Evolutionary conservation across 257 asterid species (phyloP), one percentile per base, ranked within the genome.

Genomic region (Solanum rostratum): DNA sequence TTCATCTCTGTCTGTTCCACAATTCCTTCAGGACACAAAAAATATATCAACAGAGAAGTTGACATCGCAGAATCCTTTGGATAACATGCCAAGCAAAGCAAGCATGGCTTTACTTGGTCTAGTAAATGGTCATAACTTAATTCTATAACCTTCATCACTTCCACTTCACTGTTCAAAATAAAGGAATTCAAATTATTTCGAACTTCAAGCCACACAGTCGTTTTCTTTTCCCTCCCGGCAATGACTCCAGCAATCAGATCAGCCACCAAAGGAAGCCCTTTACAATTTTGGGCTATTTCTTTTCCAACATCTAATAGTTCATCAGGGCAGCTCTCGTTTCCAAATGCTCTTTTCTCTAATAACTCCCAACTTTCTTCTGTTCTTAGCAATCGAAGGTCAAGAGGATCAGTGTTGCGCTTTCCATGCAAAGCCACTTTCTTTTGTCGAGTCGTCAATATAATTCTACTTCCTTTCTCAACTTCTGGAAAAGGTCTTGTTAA

Each of bases 41-140:
- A 20, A 3, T 3, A 0, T 29, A 13, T 37, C 88, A 88, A 80
- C 50, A 46, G 12, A 7, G 1, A 0, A 3, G 45, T 85, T n/a
- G n/a, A 12, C 24, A 89, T 80, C 79, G 65, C 62, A 16, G 0
- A 11, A 41, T 57, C 66, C 70, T 76, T 82, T 3, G 9, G 19
- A 69, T n/a, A 86, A 5, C 79, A 69, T 68, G 82, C 84, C n/a
- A 88, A 18, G 53, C 88, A 76, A n/a, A 90, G 86, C 12, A 90
- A 88, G 50, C 87, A 86, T 0, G 83, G 84, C 85, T 83, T 86
- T 20, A 88, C 45, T 27, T 50, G 85, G 15, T 45, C 20, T 2
- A 86, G 84, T 4, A 90, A 84, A 30, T 88, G 78, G 45, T 84
- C 57, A 81, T 86, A 86, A 79, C 90, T 88, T 29, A 88, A 78